Base-by-base conservation (phyloP, 148 eudicot species). In the Fagopyrum homotropicum region DNA sequence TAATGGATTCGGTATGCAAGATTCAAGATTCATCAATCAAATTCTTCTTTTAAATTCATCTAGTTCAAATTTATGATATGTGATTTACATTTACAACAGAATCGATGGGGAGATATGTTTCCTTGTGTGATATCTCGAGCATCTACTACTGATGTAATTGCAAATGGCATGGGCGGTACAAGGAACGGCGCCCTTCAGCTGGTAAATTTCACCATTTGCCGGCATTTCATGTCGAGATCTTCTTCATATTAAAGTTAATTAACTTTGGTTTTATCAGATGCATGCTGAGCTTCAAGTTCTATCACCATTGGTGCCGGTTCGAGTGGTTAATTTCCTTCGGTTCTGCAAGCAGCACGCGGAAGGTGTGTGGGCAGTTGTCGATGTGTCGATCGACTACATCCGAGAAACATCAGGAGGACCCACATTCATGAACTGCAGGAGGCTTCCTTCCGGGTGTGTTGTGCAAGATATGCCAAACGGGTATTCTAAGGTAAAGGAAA, bases 401-500 rank as follows among this genome's bases (percentile, higher is more conserved):
- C 85, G 91, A 26, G 96, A 95, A 69, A 70, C 82, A 47, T 79
- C 91, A 0, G 88, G 85, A 19, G 77, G 85, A 45, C 87, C 96
- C 29, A 54, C 86, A 52, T 91, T 73, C 80, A 76, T 78, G 5
- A 86, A 75, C 78, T 85, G 71, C 82, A 86, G 85, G 82, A 87
- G 95, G 83, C 88, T 87, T 45, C 98, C 97, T 77, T 93, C 98
- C 60, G 98, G 98, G 56, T 91, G 84, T 76, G 78, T 93, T 48
- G 72, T 93, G 63, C 92, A 91, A 78, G 93, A 91, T 81, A 77
- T 89, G 84, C 83, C 83, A 29, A 86, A 89, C 83, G 93, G 93
- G 57, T 86, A 72, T 78, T 86, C 97, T 72, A 75, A 85, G 97
- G 98, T 93, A 88, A 84, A 82, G 98, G 87, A 91, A 97, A 95